Evolutionary conservation across 495 filamentous ascomycete species (phyloP), one percentile per base, ranked within the genome.

Genomic region (Corynascus novoguineensis): DNA sequence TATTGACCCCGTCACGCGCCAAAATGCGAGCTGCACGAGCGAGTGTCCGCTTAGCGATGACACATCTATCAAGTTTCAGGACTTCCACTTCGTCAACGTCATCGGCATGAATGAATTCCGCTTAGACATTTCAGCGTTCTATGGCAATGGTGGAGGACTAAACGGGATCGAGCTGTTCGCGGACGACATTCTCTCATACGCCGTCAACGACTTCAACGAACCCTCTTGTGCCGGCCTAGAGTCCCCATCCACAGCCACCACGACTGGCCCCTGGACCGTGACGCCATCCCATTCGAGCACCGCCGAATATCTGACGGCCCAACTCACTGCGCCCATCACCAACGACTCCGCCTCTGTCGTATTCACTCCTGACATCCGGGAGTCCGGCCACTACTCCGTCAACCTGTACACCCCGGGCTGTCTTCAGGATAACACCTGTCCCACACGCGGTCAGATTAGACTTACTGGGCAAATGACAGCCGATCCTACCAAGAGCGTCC

Each of bases 361-460:
- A n/a, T 97, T 97, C 65, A 71, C 78, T 55, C 93, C 95, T 8
- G 83, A 96, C 67, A 86, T 99, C 64, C 85, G 85, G 65, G 86
- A 95, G 63, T 85, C 88, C 4, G 95, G 95, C 19, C 88, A 95
- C 62, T 99, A 97, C 68, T 82, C 83, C 0, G 84, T 99, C 58
- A 84, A 84, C 52, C 67, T 99, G 21, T 97, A 87, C 65, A 99
- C 93, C 0, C 95, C 93, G 4, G 93, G 93, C 3, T 99, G 95
- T 65, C 63, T 76, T 19, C 81, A 87, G 62, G 95, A 97, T 62
- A 82, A 82, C 55, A 85, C 82, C 25, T 97, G 95, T 68, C 61
- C 59, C 37, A 81, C 75, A 17, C 84, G 93, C 42, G 95, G 92
- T 28, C 79, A 82, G 64, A 82, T 95, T 53, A 87, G 87, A 55